Evolutionary conservation across 306 rosid genomes (phyloP).

Genomic region (Sechiopsis laciniata): DNA sequence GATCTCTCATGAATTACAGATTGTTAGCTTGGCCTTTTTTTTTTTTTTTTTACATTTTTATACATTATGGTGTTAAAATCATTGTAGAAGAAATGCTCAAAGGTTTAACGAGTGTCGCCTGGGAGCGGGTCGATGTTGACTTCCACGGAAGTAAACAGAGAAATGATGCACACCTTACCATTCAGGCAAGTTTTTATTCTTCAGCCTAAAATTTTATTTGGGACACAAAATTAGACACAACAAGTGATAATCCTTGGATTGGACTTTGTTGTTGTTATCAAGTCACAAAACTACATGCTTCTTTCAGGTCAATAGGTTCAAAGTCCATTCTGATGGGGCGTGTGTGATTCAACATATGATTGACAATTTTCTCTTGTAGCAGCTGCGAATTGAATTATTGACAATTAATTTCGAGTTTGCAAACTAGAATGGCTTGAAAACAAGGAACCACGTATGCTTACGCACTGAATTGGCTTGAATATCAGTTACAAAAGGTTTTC

Average conservation of each 20-base stretch:
- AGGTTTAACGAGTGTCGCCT: conserved; percentile 56
- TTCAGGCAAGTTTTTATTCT: conserved; percentile 52
- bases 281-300: background rate
- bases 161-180: conserved; percentile 58
- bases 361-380: conserved; percentile 52
- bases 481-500: background rate
- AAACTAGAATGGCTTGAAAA: background rate
- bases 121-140: conserved; percentile 82
- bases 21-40: conserved; percentile 1
- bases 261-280: background rate
- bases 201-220: conserved; percentile 6
- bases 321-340: conserved; percentile 57
- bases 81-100: conserved; percentile 71
- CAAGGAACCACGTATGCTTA: background rate
- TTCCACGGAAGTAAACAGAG: conserved; percentile 59
- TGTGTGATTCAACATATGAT: conserved; percentile 79
- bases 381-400: background rate
- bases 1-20: background rate
- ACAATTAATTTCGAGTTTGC: background rate
- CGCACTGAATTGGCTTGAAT: background rate
- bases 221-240: background rate
- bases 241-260: conserved; percentile 1
- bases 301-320: conserved; percentile 49
- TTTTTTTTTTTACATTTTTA: background rate
- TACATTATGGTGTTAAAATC: background rate